Evolutionary conservation across 371 early-diverging fungal species (phyloP).

Genomic region (Batkoa obscura): DNA sequence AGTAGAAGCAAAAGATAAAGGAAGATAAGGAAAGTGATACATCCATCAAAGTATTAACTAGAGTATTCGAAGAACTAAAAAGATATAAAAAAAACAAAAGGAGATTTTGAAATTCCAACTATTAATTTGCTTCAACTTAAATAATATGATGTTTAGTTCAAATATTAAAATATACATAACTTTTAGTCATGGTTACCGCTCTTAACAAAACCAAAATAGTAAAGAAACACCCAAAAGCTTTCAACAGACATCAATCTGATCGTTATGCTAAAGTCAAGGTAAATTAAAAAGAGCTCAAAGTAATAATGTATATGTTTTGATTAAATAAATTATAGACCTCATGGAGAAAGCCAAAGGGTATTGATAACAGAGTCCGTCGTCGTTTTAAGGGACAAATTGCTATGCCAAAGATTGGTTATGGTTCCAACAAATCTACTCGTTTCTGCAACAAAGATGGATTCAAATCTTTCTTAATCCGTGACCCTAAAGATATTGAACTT

Average conservation of each 20-base stretch:
- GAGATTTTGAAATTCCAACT: too few relatives aligned
- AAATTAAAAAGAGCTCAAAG: conserved; percentile 10
- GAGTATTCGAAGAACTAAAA: too few relatives aligned
- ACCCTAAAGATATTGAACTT: conserved; percentile 89
- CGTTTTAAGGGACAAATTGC: conserved; percentile 95
- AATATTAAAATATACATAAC: background rate
- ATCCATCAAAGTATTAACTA: too few relatives aligned
- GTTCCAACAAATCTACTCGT: conserved; percentile 90
- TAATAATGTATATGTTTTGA: too few relatives aligned
- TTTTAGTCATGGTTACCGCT: conserved; percentile 56
- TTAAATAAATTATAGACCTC: too few relatives aligned
- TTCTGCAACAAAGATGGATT: conserved; percentile 96
- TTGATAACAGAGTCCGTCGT: conserved; percentile 98
- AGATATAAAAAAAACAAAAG: too few relatives aligned
- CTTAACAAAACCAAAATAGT: conserved; percentile 80
- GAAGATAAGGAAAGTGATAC: too few relatives aligned
- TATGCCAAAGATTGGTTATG: conserved; percentile 99
- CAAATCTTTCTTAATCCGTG: conserved; percentile 92
- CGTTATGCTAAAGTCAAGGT: conserved; percentile 89
- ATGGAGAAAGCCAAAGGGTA: conserved; percentile 99
- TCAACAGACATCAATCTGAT: conserved; percentile 98
- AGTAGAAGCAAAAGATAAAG: too few relatives aligned
- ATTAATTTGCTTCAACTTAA: too few relatives aligned
- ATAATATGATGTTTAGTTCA: too few relatives aligned
- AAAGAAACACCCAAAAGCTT: conserved; percentile 97